Evolutionary conservation across 2,329 filamentous ascomycete genomes (phyloP), one percentile per base, ranked within the genome.

Genomic region (Plectosphaerella sp.): DNA sequence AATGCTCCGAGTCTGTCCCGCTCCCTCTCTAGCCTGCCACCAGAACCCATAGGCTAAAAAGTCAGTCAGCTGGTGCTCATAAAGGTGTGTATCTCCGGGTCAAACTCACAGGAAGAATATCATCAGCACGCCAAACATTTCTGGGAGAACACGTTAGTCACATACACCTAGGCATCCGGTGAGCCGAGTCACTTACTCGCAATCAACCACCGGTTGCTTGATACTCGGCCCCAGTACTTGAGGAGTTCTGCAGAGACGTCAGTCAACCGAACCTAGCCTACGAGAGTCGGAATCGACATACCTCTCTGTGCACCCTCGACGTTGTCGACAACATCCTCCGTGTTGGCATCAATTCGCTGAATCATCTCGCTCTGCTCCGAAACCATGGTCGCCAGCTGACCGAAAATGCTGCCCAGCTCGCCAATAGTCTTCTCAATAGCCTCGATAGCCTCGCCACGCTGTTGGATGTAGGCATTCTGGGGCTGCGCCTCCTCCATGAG

Each of bases 291-390:
- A 39, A 12, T 4, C 14, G 42, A 20, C 54, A 39, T 39, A 57
- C 55, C 55, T 57, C 92, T 81, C 67, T 99, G 94, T 6, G 94
- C 94, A 16, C 94, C 94, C 64, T 96, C 84, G n/a, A 99, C 93
- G 62, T 99, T 99, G 64, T 97, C 93, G 51, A 99, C 93, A 6
- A 99, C 91, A 62, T 97, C 92, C 65, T 99, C 94, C 1, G 93
- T 97, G 69, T 97, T 97, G 58, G 93, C 93, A 63, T 97, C 93
- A 64, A 97, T 97, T 48, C 93, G 81, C 71, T 97, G 91, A 59
- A 99, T 96, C 88, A 96, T 96, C 71, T 97, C 94, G 56, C 89
- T 91, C 72, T 99, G 94, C 69, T 99, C 93, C 51, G 88, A 91
- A 28, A 99, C 94, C 94, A 99, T 97, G 59, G 90, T 86, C 36